These are phyloP conservation scores for Cladosporium sp. DNA, from an alignment of 2,329 filamentous ascomycete genomes.

Conservation along the genomic window DNA sequence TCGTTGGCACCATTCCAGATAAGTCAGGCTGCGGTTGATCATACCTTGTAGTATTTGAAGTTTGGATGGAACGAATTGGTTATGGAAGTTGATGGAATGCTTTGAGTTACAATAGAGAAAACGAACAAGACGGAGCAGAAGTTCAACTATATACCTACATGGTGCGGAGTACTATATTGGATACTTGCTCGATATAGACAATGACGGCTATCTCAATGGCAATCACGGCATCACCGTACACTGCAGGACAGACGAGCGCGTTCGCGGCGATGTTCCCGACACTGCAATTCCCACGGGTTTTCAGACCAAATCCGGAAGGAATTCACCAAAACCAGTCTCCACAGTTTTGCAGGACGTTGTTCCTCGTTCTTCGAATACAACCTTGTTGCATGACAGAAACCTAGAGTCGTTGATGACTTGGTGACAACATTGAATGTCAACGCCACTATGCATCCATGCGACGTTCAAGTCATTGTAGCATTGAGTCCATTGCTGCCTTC, in stretches of 20 bases:
- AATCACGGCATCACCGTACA: background rate
- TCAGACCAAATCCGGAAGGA: background rate
- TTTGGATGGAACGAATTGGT: background rate
- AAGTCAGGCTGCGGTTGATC: background rate
- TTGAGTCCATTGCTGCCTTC: too few relatives aligned
- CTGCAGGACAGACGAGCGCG: background rate
- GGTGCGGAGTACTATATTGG: background rate
- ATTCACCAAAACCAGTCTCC: background rate
- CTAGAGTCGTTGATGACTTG: too few relatives aligned
- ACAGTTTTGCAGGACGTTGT: background rate
- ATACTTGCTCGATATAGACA: background rate
- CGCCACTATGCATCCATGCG: too few relatives aligned
- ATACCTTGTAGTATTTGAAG: background rate
- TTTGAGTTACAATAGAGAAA: background rate
- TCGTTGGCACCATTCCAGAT: too few relatives aligned
- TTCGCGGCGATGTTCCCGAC: conserved; percentile 1
- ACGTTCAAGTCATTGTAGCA: too few relatives aligned
- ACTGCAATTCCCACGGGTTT: background rate
- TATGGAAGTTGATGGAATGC: background rate
- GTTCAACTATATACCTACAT: background rate
- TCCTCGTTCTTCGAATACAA: too few relatives aligned
- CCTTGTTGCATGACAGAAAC: too few relatives aligned
- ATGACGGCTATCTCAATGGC: background rate
- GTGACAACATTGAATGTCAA: too few relatives aligned
- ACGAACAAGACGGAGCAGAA: too few relatives aligned